Evolutionary conservation across 257 asterid species (phyloP).

Genomic region (Petunia secreta): DNA sequence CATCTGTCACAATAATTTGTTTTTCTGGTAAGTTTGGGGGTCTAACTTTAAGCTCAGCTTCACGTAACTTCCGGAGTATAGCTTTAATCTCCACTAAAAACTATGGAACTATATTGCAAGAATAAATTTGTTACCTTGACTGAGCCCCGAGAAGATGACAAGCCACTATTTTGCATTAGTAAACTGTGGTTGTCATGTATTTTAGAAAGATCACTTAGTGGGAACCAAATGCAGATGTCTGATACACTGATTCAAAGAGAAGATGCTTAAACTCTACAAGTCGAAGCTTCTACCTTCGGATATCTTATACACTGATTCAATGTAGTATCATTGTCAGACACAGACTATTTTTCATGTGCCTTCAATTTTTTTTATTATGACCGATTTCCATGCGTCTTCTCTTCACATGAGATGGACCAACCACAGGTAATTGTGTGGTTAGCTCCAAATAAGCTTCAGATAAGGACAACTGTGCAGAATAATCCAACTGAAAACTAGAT

Average conservation of each 20-base stretch:
- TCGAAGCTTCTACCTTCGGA: background rate
- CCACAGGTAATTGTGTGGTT: background rate
- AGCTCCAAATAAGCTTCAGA: background rate
- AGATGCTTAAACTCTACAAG: background rate
- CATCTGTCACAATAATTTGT: background rate
- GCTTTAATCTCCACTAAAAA: too few relatives aligned
- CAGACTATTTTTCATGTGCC: background rate
- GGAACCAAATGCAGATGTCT: background rate
- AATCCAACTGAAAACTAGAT: background rate
- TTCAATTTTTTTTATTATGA: too few relatives aligned
- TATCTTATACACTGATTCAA: background rate
- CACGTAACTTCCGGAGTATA: too few relatives aligned
- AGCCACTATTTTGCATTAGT: background rate
- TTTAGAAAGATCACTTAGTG: conserved; percentile 5
- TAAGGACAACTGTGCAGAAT: background rate
- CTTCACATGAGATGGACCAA: background rate
- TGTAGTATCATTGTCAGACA: background rate
- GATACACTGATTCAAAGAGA: too few relatives aligned
- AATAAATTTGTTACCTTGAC: background rate
- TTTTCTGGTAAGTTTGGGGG: background rate
- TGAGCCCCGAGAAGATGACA: background rate
- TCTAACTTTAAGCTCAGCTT: background rate
- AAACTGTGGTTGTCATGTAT: background rate
- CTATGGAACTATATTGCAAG: background rate
- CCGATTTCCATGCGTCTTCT: background rate